Percentiles rank a stretch among this genome's conserved stretches.
Evolutionary conservation across 2,329 filamentous ascomycete species (phyloP).

Genomic region (Penicillium vulpinum): DNA sequence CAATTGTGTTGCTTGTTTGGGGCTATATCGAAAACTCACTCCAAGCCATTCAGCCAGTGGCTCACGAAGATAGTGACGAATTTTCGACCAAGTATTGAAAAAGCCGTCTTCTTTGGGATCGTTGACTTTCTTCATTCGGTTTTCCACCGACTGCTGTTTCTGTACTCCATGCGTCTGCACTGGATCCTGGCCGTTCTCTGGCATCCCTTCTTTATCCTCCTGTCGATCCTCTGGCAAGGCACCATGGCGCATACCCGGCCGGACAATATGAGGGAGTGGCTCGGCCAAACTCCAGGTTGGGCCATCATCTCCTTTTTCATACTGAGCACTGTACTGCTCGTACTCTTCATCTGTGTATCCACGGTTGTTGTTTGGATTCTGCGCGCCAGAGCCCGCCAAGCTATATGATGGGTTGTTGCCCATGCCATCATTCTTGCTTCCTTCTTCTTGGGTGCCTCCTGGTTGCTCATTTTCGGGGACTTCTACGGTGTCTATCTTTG

Average conservation of each 20-base stretch:
- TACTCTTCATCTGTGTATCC: constrained; percentile 15
- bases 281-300: constrained; percentile 54
- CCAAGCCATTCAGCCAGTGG: constrained; percentile 35
- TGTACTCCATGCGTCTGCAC: neutral
- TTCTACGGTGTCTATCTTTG: neutral
- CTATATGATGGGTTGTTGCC: constrained; percentile 15
- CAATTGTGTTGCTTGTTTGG: neutral
- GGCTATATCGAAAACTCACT: constrained; percentile 9
- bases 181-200: neutral
- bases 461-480: constrained; percentile 1
- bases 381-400: constrained; percentile 10
- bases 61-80: constrained; percentile 28
- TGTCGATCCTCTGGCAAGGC: constrained; percentile 16
- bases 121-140: constrained; percentile 1
- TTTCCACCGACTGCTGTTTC: neutral
- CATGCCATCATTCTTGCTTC: constrained; percentile 11
- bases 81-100: constrained; percentile 31
- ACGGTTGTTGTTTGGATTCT: constrained; percentile 8
- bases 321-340: constrained; percentile 48
- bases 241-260: constrained; percentile 46
- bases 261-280: constrained; percentile 52
- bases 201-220: constrained; percentile 6
- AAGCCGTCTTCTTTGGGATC: constrained; percentile 12
- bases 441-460: constrained; percentile 12
- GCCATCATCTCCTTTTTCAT: constrained; percentile 46